Conservation (phyloP, 2,329 filamentous ascomycete species). For the Didymella segeticola region DNA sequence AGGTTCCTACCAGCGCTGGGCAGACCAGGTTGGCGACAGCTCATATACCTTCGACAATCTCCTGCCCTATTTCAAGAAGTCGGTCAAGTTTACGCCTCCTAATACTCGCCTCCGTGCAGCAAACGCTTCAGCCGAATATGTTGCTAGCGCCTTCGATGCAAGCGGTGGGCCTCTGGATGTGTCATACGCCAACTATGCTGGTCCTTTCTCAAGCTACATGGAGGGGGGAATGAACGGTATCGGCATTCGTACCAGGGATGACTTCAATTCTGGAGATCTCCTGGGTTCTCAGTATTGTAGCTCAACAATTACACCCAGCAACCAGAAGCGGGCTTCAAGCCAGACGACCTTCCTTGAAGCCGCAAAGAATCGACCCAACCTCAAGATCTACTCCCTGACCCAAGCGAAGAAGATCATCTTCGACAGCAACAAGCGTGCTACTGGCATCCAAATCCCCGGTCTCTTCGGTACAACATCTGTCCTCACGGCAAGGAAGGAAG, state of each 20-base stretch:
- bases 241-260: conserved; percentile 16
- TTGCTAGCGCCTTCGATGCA: conserved; percentile 17
- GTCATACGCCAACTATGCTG: conserved; percentile 1
- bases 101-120: conserved; percentile 17
- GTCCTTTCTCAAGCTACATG: not conserved
- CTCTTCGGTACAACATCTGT: conserved; percentile 4
- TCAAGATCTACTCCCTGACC: conserved; percentile 42
- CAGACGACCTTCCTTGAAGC: not conserved
- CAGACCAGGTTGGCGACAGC: conserved; percentile 36
- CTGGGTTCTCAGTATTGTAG: conserved; percentile 13
- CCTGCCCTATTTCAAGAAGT: conserved; percentile 38
- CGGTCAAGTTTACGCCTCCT: conserved; percentile 39
- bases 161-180: conserved; percentile 2
- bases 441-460: conserved; percentile 20
- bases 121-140: conserved; percentile 19
- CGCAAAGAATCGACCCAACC: not conserved
- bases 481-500: conserved; percentile 47
- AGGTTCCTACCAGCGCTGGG: conserved; percentile 37
- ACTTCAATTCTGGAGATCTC: conserved; percentile 4
- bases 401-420: conserved; percentile 47
- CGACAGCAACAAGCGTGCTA: conserved; percentile 15
- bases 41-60: conserved; percentile 39
- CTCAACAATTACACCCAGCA: conserved; percentile 10
- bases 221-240: conserved; percentile 5
- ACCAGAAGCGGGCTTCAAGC: conserved; percentile 1